phyloP scores from a whole-genome alignment of 345 rosid species.

The Excoecaria agallocha region DNA sequence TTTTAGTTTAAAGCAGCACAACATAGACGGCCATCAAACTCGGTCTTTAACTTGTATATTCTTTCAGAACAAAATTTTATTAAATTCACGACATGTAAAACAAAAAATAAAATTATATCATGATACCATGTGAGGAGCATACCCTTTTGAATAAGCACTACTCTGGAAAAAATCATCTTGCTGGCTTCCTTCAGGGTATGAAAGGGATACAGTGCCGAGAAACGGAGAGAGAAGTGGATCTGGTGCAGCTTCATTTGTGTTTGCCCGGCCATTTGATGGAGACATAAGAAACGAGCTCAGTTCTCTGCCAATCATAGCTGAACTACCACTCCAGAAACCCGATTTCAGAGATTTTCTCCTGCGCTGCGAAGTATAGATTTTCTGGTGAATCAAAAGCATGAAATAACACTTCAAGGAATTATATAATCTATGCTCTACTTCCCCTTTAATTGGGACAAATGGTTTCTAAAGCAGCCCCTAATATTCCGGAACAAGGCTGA shows the following conservation, averaged over 20 bases:
- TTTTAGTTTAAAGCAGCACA: not conserved
- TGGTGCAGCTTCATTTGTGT: slow-evolving; percentile 26
- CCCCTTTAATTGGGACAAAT: not conserved
- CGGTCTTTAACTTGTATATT: no score
- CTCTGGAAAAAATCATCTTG: slow-evolving; percentile 29
- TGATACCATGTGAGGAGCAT: slow-evolving; percentile 9
- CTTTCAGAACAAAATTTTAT: not conserved
- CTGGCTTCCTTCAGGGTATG: slow-evolving; percentile 24
- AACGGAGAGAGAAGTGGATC: slow-evolving; percentile 53
- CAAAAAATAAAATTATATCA: not conserved
- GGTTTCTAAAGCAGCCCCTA: not conserved
- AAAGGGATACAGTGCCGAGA: slow-evolving; percentile 26
- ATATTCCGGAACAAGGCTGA: not conserved
- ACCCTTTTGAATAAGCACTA: slow-evolving; percentile 35
- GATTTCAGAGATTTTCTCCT: slow-evolving; percentile 46
- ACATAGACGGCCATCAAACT: not conserved
- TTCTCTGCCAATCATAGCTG: slow-evolving; percentile 45
- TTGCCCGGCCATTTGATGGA: slow-evolving; percentile 29
- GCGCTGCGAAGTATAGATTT: slow-evolving; percentile 34
- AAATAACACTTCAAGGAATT: not conserved
- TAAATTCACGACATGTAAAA: not conserved
- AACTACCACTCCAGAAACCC: slow-evolving; percentile 31
- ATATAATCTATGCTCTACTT: not conserved
- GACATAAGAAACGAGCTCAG: slow-evolving; percentile 44
- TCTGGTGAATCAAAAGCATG: slow-evolving; percentile 15